Conservation (phyloP, 306 rosid species). For the Fragaria nilgerrensis region DNA sequence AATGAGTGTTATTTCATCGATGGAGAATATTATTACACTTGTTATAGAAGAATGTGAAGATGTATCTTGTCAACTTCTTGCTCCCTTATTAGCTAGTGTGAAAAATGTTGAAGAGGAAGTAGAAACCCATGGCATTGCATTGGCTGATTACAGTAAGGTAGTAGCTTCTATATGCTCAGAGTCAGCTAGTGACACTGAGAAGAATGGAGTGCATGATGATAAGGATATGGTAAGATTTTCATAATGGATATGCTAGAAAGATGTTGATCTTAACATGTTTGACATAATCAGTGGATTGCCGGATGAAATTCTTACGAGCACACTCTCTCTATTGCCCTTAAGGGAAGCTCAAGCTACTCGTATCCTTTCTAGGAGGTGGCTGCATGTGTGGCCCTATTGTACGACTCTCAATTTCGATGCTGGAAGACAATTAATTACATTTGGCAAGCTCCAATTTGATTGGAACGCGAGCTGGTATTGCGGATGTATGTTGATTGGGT, state of each 20-base stretch:
- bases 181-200: conserved; percentile 44
- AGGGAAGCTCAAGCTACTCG: background rate
- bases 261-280: background rate
- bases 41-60: conserved; percentile 96
- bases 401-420: background rate
- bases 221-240: conserved; percentile 46
- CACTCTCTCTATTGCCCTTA: background rate
- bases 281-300: background rate
- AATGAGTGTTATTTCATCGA: conserved; percentile 65
- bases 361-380: background rate
- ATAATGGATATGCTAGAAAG: background rate
- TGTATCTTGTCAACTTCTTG: conserved; percentile 54
- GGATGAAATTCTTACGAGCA: background rate
- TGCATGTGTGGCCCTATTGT: background rate
- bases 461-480: background rate
- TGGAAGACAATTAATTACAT: background rate
- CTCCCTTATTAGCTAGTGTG: conserved; percentile 65
- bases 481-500: background rate
- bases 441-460: too few relatives aligned
- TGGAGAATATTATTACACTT: conserved; percentile 88
- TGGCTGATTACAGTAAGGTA: conserved; percentile 61
- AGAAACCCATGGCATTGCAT: conserved; percentile 39
- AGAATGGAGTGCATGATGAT: conserved; percentile 46
- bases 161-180: conserved; percentile 70
- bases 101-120: conserved; percentile 74